These are phyloP conservation scores for Lolium multiflorum DNA, from an alignment of 176 grass and related monocot genomes.

Conservation along the genomic window DNA sequence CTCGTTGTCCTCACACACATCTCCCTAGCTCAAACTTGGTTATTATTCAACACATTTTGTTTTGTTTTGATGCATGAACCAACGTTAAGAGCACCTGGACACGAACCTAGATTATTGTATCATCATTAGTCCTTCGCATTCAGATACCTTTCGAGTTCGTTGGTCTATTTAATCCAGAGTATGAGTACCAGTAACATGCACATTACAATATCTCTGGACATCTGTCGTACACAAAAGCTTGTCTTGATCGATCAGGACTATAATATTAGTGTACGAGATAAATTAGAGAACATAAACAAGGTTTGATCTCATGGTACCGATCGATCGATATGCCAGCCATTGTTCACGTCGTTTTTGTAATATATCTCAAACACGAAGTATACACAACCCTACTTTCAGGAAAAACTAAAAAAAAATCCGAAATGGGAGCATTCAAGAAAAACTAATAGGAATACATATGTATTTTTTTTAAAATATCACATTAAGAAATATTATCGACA, in stretches of 20 bases:
- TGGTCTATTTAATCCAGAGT: slow-evolving; percentile 29
- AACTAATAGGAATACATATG: neutral
- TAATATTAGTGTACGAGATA: neutral
- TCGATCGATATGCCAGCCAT: no score
- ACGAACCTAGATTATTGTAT: neutral
- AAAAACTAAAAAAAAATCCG: no score
- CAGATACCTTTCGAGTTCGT: slow-evolving; percentile 37
- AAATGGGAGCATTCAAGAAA: no score
- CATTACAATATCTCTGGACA: neutral
- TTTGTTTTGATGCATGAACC: slow-evolving; percentile 15
- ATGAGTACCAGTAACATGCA: neutral
- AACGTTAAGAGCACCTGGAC: no score
- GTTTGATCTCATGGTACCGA: no score
- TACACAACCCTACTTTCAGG: no score
- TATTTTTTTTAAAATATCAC: no score
- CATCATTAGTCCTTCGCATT: neutral
- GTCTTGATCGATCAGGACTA: neutral
- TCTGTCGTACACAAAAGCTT: neutral
- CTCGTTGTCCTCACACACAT: slow-evolving; percentile 1
- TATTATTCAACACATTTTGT: slow-evolving; percentile 2
- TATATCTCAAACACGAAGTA: no score
- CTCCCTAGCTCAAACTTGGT: neutral
- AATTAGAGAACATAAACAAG: no score
- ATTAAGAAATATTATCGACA: no score
- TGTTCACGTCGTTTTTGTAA: no score